Evolutionary conservation across 148 eudicot species (phyloP), one percentile per base, ranked within the genome.

Genomic region (Vaccinium darrowii): DNA sequence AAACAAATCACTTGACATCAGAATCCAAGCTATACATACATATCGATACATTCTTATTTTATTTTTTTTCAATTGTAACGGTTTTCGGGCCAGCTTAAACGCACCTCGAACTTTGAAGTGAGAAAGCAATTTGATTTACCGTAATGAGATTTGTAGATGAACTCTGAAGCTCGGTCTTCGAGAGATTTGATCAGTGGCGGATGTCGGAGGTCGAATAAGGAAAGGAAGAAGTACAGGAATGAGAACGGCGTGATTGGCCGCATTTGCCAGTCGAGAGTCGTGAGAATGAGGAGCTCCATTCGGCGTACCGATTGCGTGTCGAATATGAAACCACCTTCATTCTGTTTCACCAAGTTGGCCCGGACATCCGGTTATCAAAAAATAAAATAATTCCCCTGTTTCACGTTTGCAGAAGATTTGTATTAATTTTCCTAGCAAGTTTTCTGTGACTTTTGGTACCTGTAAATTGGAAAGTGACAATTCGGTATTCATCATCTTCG

Each of bases 211-310:
- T 85, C 52, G 77, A 83, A 82, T 0, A 87, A 52, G 19, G 87
- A 82, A 25, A 85, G 27, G 81, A 89, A 89, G 67, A n/a, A 87
- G 23, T 80, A 23, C 8, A 89, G 76, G 67, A 89, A 89, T 2
- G 89, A 85, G 78, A 89, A 89, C 0, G 91, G 91, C 15, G 89
- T 89, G 11, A 89, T 80, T 23, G 89, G 85, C 69, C 89, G 83
- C 91, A 87, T 87, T 76, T 83, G 79, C 91, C 91, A 89, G 25
- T 85, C 57, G 57, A 89, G 85, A 73, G 86, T 84, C n/a, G 82
- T 60, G 47, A 89, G 87, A 25, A 89, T 51, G 25, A 87, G 65
- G 78, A 65, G 57, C 86, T 89, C 91, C 91, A 89, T 89, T 49
- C 87, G 52, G 16, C 83, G 52, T 49, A 87, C 65, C 5, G 86